Evolutionary conservation across 371 early-diverging fungal species (phyloP), one percentile per base, ranked within the genome.

Genomic region (Rhizopus stolonifer): DNA sequence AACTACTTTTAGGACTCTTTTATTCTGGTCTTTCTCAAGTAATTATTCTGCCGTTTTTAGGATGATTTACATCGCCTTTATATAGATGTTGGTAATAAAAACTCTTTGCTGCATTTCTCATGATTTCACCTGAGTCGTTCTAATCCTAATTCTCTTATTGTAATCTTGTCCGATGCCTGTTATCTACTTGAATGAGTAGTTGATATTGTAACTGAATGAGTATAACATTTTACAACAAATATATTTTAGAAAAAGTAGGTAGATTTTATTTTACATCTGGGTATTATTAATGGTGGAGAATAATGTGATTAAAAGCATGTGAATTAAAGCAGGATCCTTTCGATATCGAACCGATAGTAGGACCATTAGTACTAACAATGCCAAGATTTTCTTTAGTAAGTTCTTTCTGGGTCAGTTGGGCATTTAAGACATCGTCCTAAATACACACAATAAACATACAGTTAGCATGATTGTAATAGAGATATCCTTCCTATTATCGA

Each of bases 401-500:
- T 15, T 45, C 25, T 29, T 52, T 52, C 15, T 45, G 53, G 21
- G 19, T 29, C 33, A 33, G 45, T 34, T 52, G 53, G 4, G 46
- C 33, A 23, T 13, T 34, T n/a, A 52, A 32, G 6, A 52, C 31
- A 32, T 25, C 44, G n/a, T 43, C 42, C 52, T 45, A 52, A 32
- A 45, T 13, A 50, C 25, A 50, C 29, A 29, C 29, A 29, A 29
- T 47, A 49, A 49, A 49, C 33, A 33, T 17, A 43, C 21, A 43
- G 53, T 45, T 45, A 34, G 45, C 22, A 43, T 43, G 25, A 42
- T 43, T 52, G 38, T 43, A 43, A 44, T 29, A 29, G 4, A 29
- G 29, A 46, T 46, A 46, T 43, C 50, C 50, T 52, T 52, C 43
- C 14, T 29, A 32, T 43, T 42, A 18, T 29, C 33, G 52, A 52